phyloP scores from a whole-genome alignment of 345 rosid genomes.

The Rhodomyrtus tomentosa region DNA sequence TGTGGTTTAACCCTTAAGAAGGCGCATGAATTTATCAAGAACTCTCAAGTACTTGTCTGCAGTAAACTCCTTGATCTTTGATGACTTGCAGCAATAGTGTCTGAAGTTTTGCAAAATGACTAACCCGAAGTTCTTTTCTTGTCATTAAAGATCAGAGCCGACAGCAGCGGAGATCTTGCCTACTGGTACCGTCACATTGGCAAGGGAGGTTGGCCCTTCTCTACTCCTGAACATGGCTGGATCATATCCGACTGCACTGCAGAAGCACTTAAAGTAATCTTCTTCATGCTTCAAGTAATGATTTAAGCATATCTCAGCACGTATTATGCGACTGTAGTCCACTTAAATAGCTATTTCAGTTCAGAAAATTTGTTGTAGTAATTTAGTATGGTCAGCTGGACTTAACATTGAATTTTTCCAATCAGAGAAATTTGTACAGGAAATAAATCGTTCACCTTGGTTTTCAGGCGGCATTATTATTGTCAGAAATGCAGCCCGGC shows the following conservation, averaged over 20 bases:
- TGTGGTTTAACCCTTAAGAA: conserved; percentile 33
- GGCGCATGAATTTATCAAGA: conserved; percentile 43
- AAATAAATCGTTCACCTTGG: background rate
- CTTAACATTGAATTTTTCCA: background rate
- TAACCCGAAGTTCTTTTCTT: background rate
- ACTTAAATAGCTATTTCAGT: background rate
- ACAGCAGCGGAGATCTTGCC: conserved; percentile 11
- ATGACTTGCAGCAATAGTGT: background rate
- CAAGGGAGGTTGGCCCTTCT: conserved; percentile 71
- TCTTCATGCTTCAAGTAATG: background rate
- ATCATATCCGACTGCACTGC: conserved; percentile 45
- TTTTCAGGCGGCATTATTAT: conserved; percentile 31
- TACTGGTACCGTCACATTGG: conserved; percentile 42
- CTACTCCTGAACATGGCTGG: conserved; percentile 58
- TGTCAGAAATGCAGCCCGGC: conserved; percentile 26
- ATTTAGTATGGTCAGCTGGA: background rate
- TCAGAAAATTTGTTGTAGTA: background rate
- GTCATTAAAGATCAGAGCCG: conserved; percentile 13
- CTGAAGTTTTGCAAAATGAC: background rate
- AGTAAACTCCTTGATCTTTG: background rate
- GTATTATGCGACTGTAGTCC: background rate
- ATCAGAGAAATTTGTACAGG: background rate
- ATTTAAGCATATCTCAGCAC: background rate
- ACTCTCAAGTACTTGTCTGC: conserved; percentile 23
- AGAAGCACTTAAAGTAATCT: conserved; percentile 40